A percentile compares a stretch with the other conserved stretches of the same genome.
Evolutionary conservation across 2,329 filamentous ascomycete species (phyloP).

Genomic region (Penicillium hordei): DNA sequence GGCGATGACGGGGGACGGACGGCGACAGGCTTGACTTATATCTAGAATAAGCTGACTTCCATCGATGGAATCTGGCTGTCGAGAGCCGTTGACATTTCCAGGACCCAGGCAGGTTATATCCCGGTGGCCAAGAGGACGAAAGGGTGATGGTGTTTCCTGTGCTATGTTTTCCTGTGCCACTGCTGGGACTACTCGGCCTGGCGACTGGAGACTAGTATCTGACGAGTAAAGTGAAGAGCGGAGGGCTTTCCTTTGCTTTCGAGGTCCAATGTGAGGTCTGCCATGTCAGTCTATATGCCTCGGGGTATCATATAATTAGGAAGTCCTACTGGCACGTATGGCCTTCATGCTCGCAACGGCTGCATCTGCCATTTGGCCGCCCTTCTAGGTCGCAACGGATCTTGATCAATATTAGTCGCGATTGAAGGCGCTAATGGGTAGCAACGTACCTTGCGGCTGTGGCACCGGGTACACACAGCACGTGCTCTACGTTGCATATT

Average conservation of each 20-base stretch:
- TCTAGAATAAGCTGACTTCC: constrained; percentile 3
- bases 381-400: constrained; percentile 13
- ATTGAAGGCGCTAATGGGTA: neutral
- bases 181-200: neutral
- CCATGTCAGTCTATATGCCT: neutral
- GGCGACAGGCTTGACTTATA: neutral
- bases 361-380: constrained; percentile 5
- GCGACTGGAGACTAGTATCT: neutral
- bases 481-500: constrained; percentile 8
- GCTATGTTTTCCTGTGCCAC: neutral
- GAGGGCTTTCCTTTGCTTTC: neutral
- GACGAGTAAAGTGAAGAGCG: neutral
- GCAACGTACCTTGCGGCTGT: constrained; percentile 5
- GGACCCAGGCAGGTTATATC: neutral
- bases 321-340: constrained; percentile 4
- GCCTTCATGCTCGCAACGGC: constrained; percentile 6
- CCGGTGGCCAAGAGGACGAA: neutral
- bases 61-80: neutral
- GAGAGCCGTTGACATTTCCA: neutral
- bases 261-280: constrained; percentile 5
- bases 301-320: neutral
- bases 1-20: neutral
- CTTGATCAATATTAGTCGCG: neutral
- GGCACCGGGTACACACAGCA: constrained; percentile 9
- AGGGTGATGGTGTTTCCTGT: neutral